Conservation (phyloP, 1,284 basidiomycete genomes). For the Ceratobasidium sp. region DNA sequence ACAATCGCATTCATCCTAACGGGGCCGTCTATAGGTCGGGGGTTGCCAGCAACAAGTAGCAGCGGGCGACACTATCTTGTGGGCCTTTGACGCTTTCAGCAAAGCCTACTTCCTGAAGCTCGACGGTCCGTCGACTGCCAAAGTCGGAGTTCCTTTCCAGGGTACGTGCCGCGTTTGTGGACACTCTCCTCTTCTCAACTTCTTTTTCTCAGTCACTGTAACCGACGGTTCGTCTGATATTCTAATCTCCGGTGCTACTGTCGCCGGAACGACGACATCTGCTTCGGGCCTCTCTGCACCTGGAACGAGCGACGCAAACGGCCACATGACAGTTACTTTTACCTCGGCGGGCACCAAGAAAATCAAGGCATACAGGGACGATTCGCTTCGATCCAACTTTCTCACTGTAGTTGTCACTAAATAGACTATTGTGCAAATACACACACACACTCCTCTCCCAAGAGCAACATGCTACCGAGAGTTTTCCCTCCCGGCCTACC, state of each 20-base stretch:
- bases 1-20: too few species aligned
- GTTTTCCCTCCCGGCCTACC: neutral
- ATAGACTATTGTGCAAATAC: neutral
- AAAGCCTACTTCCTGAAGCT: constrained; percentile 21
- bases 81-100: constrained; percentile 20
- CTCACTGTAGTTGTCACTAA: neutral
- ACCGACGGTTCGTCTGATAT: constrained; percentile 1
- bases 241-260: constrained; percentile 6
- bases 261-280: constrained; percentile 6
- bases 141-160: constrained; percentile 13
- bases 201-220: neutral
- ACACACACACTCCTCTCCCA: too few species aligned
- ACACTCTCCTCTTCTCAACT: neutral
- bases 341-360: neutral
- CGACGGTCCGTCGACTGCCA: constrained; percentile 13
- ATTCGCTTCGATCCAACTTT: constrained; percentile 5
- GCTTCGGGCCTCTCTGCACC: neutral
- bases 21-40: neutral
- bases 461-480: neutral
- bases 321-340: neutral
- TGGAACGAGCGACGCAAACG: neutral
- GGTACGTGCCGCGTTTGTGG: neutral
- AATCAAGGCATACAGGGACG: constrained; percentile 20
- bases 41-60: constrained; percentile 30
- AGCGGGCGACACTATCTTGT: neutral